Conservation (phyloP, 208 protist genomes). For the Tritrichomonas foetus region DNA sequence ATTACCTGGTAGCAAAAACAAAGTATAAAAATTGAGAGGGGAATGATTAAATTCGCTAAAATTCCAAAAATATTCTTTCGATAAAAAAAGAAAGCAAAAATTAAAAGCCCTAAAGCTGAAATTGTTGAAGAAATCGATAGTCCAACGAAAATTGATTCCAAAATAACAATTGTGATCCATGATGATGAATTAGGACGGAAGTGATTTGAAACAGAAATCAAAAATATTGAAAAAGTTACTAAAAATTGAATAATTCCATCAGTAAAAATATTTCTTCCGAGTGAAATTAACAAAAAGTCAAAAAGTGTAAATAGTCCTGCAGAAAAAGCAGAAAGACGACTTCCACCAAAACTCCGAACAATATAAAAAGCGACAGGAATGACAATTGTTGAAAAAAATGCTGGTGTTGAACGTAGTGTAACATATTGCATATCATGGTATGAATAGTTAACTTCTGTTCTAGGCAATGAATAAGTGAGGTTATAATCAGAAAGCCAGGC, state of each 20-base stretch:
- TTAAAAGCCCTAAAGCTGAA: not conserved
- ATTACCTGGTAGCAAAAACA: not conserved
- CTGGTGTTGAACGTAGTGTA: not conserved
- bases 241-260: constrained; percentile 36
- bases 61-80: not conserved
- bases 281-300: not conserved
- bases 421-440: constrained; percentile 28
- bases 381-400: constrained; percentile 12
- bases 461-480: not conserved
- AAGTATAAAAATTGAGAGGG: not conserved
- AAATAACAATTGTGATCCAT: not conserved
- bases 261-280: not conserved
- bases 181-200: not conserved
- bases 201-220: not conserved
- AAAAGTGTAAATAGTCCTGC: constrained; percentile 5
- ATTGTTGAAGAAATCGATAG: not conserved
- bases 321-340: not conserved
- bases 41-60: not conserved
- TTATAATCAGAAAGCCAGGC: not conserved
- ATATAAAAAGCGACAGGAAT: constrained; percentile 33
- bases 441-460: not conserved
- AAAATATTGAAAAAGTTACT: not conserved
- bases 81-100: not conserved
- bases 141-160: not conserved
- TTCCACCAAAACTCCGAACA: not conserved